phyloP scores from a whole-genome alignment of 2,329 filamentous ascomycete species.

The Dothistroma pini region DNA sequence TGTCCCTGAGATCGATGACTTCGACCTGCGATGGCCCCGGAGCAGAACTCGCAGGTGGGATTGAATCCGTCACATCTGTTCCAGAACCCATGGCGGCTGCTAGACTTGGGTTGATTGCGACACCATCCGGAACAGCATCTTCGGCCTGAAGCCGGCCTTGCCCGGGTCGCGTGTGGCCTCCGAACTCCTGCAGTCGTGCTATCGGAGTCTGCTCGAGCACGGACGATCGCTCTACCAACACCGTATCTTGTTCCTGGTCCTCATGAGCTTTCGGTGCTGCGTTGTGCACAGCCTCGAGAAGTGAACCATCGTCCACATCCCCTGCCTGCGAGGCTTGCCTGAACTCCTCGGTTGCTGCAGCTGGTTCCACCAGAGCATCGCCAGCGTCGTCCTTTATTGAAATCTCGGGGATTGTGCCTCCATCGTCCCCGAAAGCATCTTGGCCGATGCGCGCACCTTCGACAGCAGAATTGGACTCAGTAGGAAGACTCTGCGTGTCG shows the following conservation, averaged over 20 bases:
- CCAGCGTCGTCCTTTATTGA: background rate
- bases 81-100: slow-evolving; percentile 4
- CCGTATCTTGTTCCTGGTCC: background rate
- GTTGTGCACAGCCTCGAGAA: slow-evolving; percentile 1
- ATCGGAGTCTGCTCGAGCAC: background rate
- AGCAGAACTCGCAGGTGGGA: slow-evolving; percentile 9
- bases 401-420: background rate
- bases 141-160: background rate
- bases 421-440: background rate
- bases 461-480: background rate
- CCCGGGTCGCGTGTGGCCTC: background rate
- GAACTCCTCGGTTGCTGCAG: background rate
- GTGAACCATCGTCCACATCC: slow-evolving; percentile 9
- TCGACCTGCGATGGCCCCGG: slow-evolving; percentile 13
- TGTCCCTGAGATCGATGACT: slow-evolving; percentile 27
- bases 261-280: background rate
- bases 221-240: background rate
- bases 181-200: background rate
- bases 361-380: background rate
- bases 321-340: background rate
- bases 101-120: slow-evolving; percentile 5
- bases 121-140: slow-evolving; percentile 7
- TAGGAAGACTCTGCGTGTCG: background rate
- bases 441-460: background rate
- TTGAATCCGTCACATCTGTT: background rate